Base-by-base conservation (phyloP, 257 asterid genomes). In the Thymus mandschuricus region DNA sequence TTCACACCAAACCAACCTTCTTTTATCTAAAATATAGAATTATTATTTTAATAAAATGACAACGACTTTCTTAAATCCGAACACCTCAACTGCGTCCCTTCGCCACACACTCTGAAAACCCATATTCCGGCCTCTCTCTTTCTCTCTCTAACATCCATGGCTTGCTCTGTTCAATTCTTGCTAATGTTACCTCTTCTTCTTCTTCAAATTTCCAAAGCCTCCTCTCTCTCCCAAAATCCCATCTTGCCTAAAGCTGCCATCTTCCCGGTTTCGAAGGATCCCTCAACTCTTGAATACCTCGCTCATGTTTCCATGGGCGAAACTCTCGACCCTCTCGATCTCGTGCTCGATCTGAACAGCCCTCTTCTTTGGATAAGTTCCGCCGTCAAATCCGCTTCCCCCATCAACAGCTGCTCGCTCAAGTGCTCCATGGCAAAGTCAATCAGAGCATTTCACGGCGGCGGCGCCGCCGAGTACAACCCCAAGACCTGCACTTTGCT, bases 401-500 rank as follows among this genome's bases (percentile, higher is more conserved):
- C 85, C 79, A 60, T 89, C 69, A 60, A 40, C 1, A 64, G 83
- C 48, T 82, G 78, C 69, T 89, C 97, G 12, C 78, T 87, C 2
- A 76, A 87, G 64, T 92, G 96, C 30, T 83, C 93, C 13, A 87
- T 89, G 96, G 86, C 87, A 1, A 82, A 65, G 48, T 66, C 87
- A 46, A 60, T 41, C 34, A 69, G 45, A 60, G 41, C 7, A 38
- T 38, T 38, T 38, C 6, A 0, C 41, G 41, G 8, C 8, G 41
- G 41, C 41, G 41, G 41, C 8, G 40, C 5, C 40, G 54, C 75
- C 44, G 69, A 33, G 68, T 69, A 50, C 78, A 43, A n/a, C 66
- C 69, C 78, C 65, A 78, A 79, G 82, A 79, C 38, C 45, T 92
- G 98, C 57, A 59, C 71, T 44, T 40, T 92, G 48, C 79, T 52